Conservation (phyloP, 2,329 filamentous ascomycete genomes). For the Hyphodiscus sp. region DNA sequence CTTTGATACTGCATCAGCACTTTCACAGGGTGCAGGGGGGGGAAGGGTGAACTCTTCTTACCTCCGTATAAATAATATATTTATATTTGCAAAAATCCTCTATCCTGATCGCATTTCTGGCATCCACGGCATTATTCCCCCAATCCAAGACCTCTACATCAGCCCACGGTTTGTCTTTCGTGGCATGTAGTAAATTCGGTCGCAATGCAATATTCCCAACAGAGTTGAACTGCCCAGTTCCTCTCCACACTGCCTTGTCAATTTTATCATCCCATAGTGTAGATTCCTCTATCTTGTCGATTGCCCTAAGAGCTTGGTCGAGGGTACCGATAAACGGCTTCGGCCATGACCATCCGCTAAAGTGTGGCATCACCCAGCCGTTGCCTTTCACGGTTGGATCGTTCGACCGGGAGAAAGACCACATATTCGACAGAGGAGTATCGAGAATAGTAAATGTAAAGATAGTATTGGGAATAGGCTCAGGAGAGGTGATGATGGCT, state of each 20-base stretch:
- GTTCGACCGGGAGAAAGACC: constrained; percentile 42
- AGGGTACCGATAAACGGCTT: constrained; percentile 39
- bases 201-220: constrained; percentile 22
- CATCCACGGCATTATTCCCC: constrained; percentile 19
- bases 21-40: neutral
- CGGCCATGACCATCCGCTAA: constrained; percentile 49
- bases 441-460: constrained; percentile 48
- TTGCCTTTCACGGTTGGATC: constrained; percentile 32
- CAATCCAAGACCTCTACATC: constrained; percentile 38
- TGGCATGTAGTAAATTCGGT: constrained; percentile 17
- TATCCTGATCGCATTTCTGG: constrained; percentile 42
- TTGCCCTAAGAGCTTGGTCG: constrained; percentile 33
- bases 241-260: constrained; percentile 43
- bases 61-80: constrained; percentile 46
- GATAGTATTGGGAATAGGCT: constrained; percentile 42
- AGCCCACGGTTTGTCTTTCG: constrained; percentile 37
- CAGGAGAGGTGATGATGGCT: constrained; percentile 43
- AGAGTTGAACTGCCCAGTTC: constrained; percentile 42
- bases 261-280: constrained; percentile 32
- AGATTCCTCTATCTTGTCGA: constrained; percentile 32
- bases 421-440: constrained; percentile 37
- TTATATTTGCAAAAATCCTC: constrained; percentile 46
- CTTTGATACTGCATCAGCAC: constrained; percentile 7
- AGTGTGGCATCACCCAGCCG: constrained; percentile 49
- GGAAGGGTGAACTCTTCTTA: constrained; percentile 1